Base-by-base conservation (phyloP, 176 grass and related monocot genomes). In the Avena eriantha region DNA sequence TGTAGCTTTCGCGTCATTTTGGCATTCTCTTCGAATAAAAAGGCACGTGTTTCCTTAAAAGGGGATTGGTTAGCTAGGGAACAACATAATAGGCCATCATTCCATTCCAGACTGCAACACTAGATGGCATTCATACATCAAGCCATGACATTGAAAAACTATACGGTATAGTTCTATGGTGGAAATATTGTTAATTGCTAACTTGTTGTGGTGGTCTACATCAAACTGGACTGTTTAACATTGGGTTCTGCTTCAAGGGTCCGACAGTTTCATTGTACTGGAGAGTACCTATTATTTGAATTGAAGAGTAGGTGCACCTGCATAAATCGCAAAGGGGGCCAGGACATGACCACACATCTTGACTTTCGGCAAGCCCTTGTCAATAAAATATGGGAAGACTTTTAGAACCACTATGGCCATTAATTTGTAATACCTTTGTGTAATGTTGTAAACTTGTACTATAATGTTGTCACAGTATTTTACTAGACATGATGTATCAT, bases 401-500 rank as follows among this genome's bases (percentile, higher is more conserved):
- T 67, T 66, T 34, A 16, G 7, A 67, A 18, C 29, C 29, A 67
- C 64, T 67, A 66, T 66, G 63, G 29, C 26, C 63, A 66, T 66
- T 66, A 34, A 66, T 19, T 72, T 46, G 2, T 69, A 29, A 29
- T 68, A 26, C 1, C 54, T 21, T 56, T 68, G 31, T 68, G 29
- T 68, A 69, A 39, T 69, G 66, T 4, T 72, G 36, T 17, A 66
- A 15, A 65, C 13, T 65, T 33, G 61, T 71, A 36, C 65, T 17
- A 68, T 36, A 69, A 69, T 69, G 3, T 69, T 69, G 66, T 69
- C 66, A 69, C 17, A 7, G 33, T 69, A 36, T 69, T 69, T 33
- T 36, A 69, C 31, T 69, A 69, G 66, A 69, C 54, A 69, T 36
- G 31, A 69, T 69, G 66, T 69, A 69, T 19, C 33, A 36, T 39